Evolutionary conservation across 2,329 filamentous ascomycete genomes (phyloP).

Genomic region (Calonectria pauciramosa): DNA sequence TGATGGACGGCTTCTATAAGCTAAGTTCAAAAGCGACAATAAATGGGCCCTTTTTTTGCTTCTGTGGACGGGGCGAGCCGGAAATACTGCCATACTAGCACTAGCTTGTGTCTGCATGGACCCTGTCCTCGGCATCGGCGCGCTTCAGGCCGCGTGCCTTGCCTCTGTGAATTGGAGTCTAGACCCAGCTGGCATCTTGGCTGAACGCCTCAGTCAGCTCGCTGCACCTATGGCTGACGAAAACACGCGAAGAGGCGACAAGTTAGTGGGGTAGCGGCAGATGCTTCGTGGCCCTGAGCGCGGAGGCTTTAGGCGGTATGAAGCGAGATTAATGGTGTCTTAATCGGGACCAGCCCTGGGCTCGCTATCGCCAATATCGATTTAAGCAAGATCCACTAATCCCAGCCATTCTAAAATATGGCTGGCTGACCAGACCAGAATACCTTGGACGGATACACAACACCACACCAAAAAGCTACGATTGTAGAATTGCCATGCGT

Average conservation of each 20-base stretch:
- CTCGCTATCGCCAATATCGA: too few species aligned
- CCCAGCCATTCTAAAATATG: too few species aligned
- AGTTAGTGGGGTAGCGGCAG: neutral
- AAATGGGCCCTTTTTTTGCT: neutral
- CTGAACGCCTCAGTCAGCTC: neutral
- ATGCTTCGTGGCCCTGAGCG: neutral
- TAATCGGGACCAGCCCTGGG: neutral
- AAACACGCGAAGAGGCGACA: neutral
- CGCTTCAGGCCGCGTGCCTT: neutral
- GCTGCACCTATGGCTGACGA: too few species aligned
- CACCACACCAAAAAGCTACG: too few species aligned
- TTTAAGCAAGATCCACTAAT: too few species aligned
- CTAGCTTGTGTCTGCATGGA: neutral
- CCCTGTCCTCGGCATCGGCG: neutral
- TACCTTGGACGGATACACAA: too few species aligned
- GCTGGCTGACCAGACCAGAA: too few species aligned
- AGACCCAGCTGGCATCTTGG: neutral
- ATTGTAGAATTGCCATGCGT: too few species aligned
- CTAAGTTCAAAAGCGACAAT: neutral
- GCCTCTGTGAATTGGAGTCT: neutral
- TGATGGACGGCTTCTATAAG: neutral
- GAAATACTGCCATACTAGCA: neutral
- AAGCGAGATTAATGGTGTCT: neutral
- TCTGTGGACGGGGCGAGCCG: neutral
- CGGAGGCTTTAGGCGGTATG: neutral